phyloP scores from a whole-genome alignment of 2,329 filamentous ascomycete genomes.

The Monosporascus sp. region DNA sequence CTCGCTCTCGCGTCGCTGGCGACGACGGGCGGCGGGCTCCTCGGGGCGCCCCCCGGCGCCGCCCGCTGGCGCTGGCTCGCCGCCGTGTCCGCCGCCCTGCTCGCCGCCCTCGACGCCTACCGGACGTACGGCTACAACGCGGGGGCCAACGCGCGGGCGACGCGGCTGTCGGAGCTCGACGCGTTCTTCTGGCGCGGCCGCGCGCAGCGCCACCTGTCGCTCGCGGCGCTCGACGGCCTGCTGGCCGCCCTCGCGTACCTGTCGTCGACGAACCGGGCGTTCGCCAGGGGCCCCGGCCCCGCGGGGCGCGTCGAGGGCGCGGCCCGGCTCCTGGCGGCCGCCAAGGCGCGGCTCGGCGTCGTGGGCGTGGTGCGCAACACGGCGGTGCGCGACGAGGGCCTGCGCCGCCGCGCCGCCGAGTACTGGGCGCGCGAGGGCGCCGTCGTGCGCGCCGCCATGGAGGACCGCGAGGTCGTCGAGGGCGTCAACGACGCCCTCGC shows the following conservation, averaged over 20 bases:
- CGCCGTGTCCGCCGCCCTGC: conserved; percentile 54
- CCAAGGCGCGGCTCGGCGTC: conserved; percentile 64
- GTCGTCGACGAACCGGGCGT: conserved; percentile 73
- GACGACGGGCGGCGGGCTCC: conserved; percentile 48
- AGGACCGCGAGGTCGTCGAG: conserved; percentile 70
- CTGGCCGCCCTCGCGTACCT: conserved; percentile 68
- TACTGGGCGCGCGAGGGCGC: conserved; percentile 81
- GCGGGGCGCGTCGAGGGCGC: conserved; percentile 62
- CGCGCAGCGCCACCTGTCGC: conserved; percentile 54
- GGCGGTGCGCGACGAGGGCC: conserved; percentile 63
- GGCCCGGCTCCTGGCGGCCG: conserved; percentile 50
- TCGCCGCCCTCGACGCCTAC: conserved; percentile 63
- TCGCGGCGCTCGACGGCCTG: conserved; percentile 59
- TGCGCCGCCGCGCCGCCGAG: conserved; percentile 59
- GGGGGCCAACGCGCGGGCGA: conserved; percentile 56
- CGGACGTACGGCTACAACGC: conserved; percentile 60
- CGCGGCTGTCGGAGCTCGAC: conserved; percentile 59
- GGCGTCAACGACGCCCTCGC: conserved; percentile 63
- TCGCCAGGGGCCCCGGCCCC: conserved; percentile 55
- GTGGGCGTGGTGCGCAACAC: conserved; percentile 77
- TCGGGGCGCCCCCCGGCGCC: conserved; percentile 51
- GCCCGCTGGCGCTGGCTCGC: conserved; percentile 65
- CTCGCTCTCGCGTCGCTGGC: conserved; percentile 65
- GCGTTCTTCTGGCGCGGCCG: conserved; percentile 68
- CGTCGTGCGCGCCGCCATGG: conserved; percentile 69